Conservation (phyloP, 345 rosid genomes). For the Boechera stricta region DNA sequence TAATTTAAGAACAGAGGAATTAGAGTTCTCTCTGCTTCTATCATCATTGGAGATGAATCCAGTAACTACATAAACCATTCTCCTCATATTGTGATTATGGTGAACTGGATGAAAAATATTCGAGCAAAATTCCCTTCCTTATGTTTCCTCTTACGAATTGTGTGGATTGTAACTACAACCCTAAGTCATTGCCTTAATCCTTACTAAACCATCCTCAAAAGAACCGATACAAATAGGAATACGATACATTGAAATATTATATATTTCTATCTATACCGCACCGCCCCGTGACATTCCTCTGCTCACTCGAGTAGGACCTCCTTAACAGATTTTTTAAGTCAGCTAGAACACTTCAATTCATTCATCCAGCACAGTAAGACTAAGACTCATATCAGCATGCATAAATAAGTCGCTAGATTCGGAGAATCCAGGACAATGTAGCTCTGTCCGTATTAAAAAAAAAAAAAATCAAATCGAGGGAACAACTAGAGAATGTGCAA, state of each 20-base stretch:
- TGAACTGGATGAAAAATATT: too few species aligned
- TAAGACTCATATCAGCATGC: conserved; percentile 9
- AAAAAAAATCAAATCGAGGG: not conserved
- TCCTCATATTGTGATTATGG: not conserved
- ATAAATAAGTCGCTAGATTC: not conserved
- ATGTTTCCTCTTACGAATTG: too few species aligned
- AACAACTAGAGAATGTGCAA: not conserved
- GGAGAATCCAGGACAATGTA: not conserved
- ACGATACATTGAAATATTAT: too few species aligned
- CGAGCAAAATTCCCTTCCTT: too few species aligned
- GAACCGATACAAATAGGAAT: too few species aligned
- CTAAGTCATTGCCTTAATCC: too few species aligned
- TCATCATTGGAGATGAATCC: conserved; percentile 2
- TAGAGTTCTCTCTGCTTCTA: not conserved
- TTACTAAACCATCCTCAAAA: too few species aligned
- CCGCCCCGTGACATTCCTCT: too few species aligned
- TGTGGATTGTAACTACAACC: too few species aligned
- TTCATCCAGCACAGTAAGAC: not conserved
- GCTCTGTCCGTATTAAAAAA: too few species aligned
- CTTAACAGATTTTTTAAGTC: not conserved
- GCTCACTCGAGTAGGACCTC: not conserved
- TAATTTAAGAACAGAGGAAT: not conserved
- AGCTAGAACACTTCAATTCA: not conserved
- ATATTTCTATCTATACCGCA: too few species aligned
- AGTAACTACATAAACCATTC: conserved; percentile 4